Conservation (phyloP, 371 early-diverging fungal species). For the Mycotypha africana region DNA sequence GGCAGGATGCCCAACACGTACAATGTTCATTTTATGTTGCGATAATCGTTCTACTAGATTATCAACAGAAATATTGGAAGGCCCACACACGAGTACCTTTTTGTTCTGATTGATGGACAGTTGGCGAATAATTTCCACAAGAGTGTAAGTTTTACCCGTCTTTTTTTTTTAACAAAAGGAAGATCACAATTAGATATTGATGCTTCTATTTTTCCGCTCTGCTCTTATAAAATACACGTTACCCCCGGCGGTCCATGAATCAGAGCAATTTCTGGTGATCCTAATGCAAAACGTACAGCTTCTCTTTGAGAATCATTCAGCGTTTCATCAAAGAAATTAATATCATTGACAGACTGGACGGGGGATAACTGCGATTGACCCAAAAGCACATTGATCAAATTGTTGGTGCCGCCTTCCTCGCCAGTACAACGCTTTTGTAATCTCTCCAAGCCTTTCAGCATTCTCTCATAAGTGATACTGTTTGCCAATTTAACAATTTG, state of each 20-base stretch:
- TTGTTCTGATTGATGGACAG: slow-evolving; percentile 55
- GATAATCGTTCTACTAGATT: slow-evolving; percentile 79
- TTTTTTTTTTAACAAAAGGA: slow-evolving; percentile 18
- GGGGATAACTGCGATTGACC: slow-evolving; percentile 17
- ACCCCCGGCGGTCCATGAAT: slow-evolving; percentile 87
- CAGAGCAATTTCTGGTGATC: slow-evolving; percentile 64
- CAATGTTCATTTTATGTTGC: slow-evolving; percentile 53
- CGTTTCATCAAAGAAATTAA: slow-evolving; percentile 52
- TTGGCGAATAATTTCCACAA: slow-evolving; percentile 85
- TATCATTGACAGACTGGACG: slow-evolving; percentile 12
- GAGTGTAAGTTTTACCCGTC: slow-evolving; percentile 93
- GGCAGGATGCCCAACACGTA: slow-evolving; percentile 87
- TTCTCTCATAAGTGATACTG: slow-evolving; percentile 68
- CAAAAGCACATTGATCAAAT: slow-evolving; percentile 21
- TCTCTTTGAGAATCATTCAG: slow-evolving; percentile 75
- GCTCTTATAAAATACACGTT: no score
- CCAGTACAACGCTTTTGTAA: slow-evolving; percentile 15
- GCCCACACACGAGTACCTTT: slow-evolving; percentile 88
- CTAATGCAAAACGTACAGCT: slow-evolving; percentile 68
- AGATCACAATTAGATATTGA: not conserved
- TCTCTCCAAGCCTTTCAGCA: slow-evolving; percentile 37
- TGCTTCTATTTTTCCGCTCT: not conserved
- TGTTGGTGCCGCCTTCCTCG: slow-evolving; percentile 10
- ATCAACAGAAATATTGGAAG: slow-evolving; percentile 92
- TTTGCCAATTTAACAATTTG: slow-evolving; percentile 71